Base-by-base conservation (phyloP, 2,329 filamentous ascomycete genomes). In the Talaromyces verruculosus region DNA sequence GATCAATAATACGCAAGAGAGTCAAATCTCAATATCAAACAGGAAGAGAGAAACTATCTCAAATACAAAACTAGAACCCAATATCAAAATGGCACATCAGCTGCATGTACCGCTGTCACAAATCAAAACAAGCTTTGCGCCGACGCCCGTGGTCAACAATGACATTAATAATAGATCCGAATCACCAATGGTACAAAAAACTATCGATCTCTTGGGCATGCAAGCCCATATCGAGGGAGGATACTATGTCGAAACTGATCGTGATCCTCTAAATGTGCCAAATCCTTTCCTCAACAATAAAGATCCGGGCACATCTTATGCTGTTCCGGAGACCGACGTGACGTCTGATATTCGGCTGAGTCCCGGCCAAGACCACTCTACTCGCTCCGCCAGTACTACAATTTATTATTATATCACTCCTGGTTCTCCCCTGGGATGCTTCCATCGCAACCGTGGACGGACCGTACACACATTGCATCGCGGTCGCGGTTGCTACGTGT, bases 331-430 rank as follows among this genome's bases (percentile, higher is more conserved):
- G 19, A 47, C 61, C 28, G 66, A 61, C 19, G 64, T 65, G 25
- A 67, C 65, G 4, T 65, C 63, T 51, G 47, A 57, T 45, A 65
- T 64, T 17, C 62, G 65, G 19, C 55, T 65, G 25, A 64, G 51
- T 28, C 43, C 61, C 7, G 65, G 62, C 3, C 61, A 3, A 77
- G 77, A 66, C 66, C 73, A 80, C 63, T 75, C 81, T 2, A 76
- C 81, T 17, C 82, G 88, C 39, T 82, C 82, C 65, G 83, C 86
- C 1, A 86, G 83, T 64, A 89, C 87, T 0, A 83, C 82, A 1
- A 91, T 91, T 62, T 86, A 84, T 76, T 91, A 91, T 74, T 80
- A 88, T 57, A 78, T 91, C 43, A 89, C 86, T 0, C 84, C 85
- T 0, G 71, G 71, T 22, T 80, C 79, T 0, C 84, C 87, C 0